These are phyloP conservation scores for Papiliotrema terrestris DNA, from an alignment of 1,284 basidiomycete genomes.

Conservation along the genomic window DNA sequence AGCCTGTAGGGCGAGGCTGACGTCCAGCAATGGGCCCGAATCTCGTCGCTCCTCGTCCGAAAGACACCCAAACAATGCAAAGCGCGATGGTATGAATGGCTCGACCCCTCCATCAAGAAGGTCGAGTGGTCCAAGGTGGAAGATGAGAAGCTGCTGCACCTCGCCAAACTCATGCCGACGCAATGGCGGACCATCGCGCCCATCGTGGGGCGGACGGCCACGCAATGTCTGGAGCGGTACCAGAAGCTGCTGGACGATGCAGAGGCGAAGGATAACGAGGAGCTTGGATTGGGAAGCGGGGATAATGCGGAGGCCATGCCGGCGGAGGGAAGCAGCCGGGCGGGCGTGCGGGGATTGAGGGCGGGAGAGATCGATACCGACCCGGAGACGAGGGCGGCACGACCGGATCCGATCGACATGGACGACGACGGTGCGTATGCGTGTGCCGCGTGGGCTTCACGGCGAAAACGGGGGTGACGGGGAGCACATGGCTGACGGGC, in stretches of 20 bases:
- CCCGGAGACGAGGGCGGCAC: conserved; percentile 95
- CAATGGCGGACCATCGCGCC: conserved; percentile 99
- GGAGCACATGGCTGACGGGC: neutral
- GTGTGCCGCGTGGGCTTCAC: conserved; percentile 5
- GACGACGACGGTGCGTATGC: conserved; percentile 82
- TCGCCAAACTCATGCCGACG: conserved; percentile 98
- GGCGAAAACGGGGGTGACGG: too few relatives aligned
- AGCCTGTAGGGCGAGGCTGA: neutral
- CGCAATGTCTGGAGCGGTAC: conserved; percentile 96
- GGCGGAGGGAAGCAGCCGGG: conserved; percentile 55
- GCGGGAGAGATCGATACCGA: conserved; percentile 99
- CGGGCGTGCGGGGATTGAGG: conserved; percentile 76
- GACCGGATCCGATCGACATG: conserved; percentile 99
- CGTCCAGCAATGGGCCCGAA: conserved; percentile 73
- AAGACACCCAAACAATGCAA: conserved; percentile 99
- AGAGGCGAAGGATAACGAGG: conserved; percentile 89
- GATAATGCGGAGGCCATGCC: conserved; percentile 72
- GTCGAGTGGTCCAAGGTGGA: conserved; percentile 99
- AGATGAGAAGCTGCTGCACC: conserved; percentile 96
- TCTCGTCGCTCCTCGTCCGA: conserved; percentile 93
- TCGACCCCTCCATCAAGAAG: conserved; percentile 99
- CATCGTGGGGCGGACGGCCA: conserved; percentile 97
- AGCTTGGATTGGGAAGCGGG: conserved; percentile 82
- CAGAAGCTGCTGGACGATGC: conserved; percentile 97
- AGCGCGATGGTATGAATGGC: conserved; percentile 97